Evolutionary conservation across 495 filamentous ascomycete species (phyloP).

Genomic region (Bryoglossum gracile): DNA sequence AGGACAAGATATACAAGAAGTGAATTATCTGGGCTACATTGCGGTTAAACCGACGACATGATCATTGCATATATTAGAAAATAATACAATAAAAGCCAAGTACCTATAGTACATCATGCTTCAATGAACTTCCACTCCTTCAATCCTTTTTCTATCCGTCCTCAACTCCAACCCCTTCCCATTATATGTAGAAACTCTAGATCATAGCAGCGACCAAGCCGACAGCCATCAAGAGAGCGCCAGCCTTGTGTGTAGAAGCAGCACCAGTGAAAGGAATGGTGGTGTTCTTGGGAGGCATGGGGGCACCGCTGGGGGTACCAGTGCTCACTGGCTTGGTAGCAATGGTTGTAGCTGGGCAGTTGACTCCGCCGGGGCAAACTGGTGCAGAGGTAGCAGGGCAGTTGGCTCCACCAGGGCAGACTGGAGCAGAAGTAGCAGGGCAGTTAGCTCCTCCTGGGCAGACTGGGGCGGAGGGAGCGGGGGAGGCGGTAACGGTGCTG

Average conservation of each 20-base stretch:
- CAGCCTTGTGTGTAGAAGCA: slow-evolving; percentile 26
- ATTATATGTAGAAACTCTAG: not conserved
- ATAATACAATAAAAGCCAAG: not conserved
- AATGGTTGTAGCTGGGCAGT: slow-evolving; percentile 9
- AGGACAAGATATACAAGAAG: too few species aligned
- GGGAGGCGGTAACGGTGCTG: slow-evolving; percentile 16
- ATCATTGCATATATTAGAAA: not conserved
- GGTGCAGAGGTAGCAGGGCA: too few species aligned
- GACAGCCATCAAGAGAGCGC: slow-evolving; percentile 30
- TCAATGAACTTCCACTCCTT: not conserved
- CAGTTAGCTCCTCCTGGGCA: slow-evolving; percentile 12
- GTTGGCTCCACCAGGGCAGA: too few species aligned
- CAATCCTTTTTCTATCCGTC: not conserved
- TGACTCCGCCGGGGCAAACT: slow-evolving; percentile 12
- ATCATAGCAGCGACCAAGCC: slow-evolving; percentile 30
- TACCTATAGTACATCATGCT: not conserved
- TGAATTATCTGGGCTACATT: too few species aligned
- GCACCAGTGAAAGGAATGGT: slow-evolving; percentile 26
- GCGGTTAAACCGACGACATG: too few species aligned
- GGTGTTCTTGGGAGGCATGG: slow-evolving; percentile 5
- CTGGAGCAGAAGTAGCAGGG: too few species aligned
- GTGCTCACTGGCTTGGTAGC: slow-evolving; percentile 6
- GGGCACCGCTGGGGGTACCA: not conserved
- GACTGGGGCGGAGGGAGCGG: slow-evolving; percentile 12
- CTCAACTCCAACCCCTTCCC: not conserved